Percentiles rank a stretch among this genome's conserved stretches.
These are phyloP conservation scores for Besnoitia besnoiti DNA, from an alignment of 169 alveolate genomes.

Conservation along the genomic window DNA sequence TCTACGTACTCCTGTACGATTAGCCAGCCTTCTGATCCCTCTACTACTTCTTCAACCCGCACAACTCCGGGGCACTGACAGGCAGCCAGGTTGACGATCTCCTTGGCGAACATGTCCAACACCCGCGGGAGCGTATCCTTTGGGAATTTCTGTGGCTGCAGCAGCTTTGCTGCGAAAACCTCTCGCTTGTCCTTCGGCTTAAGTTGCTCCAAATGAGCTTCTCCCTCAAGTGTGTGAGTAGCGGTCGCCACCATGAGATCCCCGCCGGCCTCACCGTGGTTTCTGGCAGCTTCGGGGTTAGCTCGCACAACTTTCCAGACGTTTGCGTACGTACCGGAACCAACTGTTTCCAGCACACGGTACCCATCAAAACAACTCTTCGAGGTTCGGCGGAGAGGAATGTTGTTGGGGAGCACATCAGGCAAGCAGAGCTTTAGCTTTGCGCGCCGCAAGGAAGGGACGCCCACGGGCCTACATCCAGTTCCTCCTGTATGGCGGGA, in stretches of 20 bases:
- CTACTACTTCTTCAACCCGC: constrained; percentile 78
- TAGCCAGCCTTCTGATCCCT: constrained; percentile 82
- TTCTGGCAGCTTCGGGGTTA: no score
- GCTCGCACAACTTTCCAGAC: constrained; percentile 78
- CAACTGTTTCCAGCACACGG: constrained; percentile 60
- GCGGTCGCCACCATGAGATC: background rate
- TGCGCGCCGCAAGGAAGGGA: background rate
- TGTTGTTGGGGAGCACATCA: constrained; percentile 39
- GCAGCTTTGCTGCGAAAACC: constrained; percentile 81
- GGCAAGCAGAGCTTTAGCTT: constrained; percentile 40
- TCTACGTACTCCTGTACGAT: constrained; percentile 81
- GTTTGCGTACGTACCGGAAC: constrained; percentile 84
- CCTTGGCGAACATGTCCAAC: constrained; percentile 80
- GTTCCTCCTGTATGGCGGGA: background rate
- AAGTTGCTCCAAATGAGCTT: background rate
- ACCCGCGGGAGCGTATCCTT: constrained; percentile 78
- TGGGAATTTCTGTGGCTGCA: constrained; percentile 82
- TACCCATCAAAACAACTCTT: constrained; percentile 56
- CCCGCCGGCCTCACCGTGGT: no score
- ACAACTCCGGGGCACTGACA: constrained; percentile 88
- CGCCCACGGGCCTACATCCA: background rate
- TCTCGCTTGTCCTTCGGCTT: constrained; percentile 75
- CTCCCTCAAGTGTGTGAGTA: background rate
- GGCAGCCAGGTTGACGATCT: constrained; percentile 77
- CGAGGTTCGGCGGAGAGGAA: constrained; percentile 43